A percentile compares a stretch with the other conserved stretches of the same genome.
These are phyloP conservation scores for Blumeriella jaapii DNA, from an alignment of 2,329 filamentous ascomycete species.

Conservation along the genomic window DNA sequence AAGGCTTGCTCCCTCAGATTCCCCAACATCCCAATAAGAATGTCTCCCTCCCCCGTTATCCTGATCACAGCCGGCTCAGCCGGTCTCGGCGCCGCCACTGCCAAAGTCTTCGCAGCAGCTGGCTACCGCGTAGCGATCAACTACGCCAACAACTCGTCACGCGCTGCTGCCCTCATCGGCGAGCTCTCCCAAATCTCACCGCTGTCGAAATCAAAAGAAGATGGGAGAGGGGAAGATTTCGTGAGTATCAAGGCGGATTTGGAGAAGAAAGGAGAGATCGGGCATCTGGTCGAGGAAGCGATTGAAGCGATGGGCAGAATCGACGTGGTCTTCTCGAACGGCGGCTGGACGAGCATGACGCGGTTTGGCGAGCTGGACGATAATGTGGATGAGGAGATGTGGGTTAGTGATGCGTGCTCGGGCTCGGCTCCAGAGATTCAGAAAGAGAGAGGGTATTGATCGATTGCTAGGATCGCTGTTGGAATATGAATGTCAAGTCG, in stretches of 20 bases:
- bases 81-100: slow-evolving; percentile 60
- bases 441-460: no score
- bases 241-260: slow-evolving; percentile 55
- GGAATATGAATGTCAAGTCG: slow-evolving; percentile 50
- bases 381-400: slow-evolving; percentile 44
- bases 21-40: no score
- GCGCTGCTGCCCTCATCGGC: slow-evolving; percentile 46
- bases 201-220: slow-evolving; percentile 15
- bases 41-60: slow-evolving; percentile 24
- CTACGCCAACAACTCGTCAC: slow-evolving; percentile 50
- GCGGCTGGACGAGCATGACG: slow-evolving; percentile 41
- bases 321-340: slow-evolving; percentile 71
- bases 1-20: no score
- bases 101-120: slow-evolving; percentile 53
- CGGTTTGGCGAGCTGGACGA: slow-evolving; percentile 38
- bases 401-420: no score
- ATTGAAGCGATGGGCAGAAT: slow-evolving; percentile 52
- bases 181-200: slow-evolving; percentile 42
- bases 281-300: slow-evolving; percentile 45
- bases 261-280: slow-evolving; percentile 45
- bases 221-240: slow-evolving; percentile 22
- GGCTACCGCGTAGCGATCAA: slow-evolving; percentile 64
- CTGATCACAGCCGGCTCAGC: slow-evolving; percentile 44
- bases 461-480: slow-evolving; percentile 45
- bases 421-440: no score